Base-by-base conservation (phyloP, 2,329 filamentous ascomycete species). In the Botrytis medusae region DNA sequence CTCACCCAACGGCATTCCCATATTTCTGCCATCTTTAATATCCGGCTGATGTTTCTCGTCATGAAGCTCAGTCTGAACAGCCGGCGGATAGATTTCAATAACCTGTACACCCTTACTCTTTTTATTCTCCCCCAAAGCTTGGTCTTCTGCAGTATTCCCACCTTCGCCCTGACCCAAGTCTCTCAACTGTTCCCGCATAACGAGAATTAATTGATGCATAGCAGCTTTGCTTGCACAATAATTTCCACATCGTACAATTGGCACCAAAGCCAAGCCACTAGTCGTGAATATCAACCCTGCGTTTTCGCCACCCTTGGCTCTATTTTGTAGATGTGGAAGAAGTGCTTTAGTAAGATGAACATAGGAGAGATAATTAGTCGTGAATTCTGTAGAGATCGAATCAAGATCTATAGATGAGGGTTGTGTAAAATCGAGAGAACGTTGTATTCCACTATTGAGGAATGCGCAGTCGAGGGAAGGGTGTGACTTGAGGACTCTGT, bases 1-100 rank as follows among this genome's bases (percentile, higher is more conserved):
- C 4, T 82, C 78, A 5, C 77, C 78, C 29, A 87, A 72, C 7
- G 86, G 85, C 84, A 89, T 88, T 4, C 86, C 87, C 25, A 88
- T 74, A 16, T 79, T 77, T 4, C 81, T 80, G 5, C 85, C 85
- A 10, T 78, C 76, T 22, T 84, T 81, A 34, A 82, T 72, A 54
- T 85, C 85, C 73, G 85, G 77, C 59, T 77, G 69, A 32, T 84
- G 84, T 74, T 85, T 81, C 74, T 85, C 82, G 72, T 86, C 83
- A 73, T 86, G 84, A 0, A 86, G 74, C 74, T 86, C 84, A 4
- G 84, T 83, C 75, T 81, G 74, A 37, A 81, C 75, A 44, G 78
- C 65, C 65, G 79, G 78, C 72, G 84, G 83, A 6, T 80, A 82
- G 22, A 86, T 74, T 74, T 87, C 84, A 54, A 85, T 80, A 0